These are phyloP conservation scores for Rutstroemia sp. DNA, from an alignment of 2,329 filamentous ascomycete genomes.

Conservation along the genomic window DNA sequence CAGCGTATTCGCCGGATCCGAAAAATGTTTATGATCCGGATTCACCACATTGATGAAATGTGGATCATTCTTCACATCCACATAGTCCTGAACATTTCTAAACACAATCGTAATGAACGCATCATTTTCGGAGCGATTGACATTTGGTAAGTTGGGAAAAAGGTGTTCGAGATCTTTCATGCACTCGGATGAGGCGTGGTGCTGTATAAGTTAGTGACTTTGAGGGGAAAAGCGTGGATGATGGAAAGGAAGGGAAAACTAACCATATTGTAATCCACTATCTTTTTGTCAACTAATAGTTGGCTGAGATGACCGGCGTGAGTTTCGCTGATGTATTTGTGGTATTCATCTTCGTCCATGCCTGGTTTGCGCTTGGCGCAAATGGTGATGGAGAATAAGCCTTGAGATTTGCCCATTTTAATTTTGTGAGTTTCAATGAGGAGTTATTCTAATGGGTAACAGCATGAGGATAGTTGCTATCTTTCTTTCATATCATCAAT, in stretches of 20 bases:
- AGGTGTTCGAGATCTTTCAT: neutral
- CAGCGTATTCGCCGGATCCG: neutral
- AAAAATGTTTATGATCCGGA: neutral
- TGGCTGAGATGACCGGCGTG: neutral
- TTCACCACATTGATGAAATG: neutral
- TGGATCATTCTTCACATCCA: neutral
- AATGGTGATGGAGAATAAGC: neutral
- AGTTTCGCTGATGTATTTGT: neutral
- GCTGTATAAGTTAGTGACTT: neutral
- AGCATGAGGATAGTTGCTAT: no score
- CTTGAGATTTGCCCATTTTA: neutral
- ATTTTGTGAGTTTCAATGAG: no score
- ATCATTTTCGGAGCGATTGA: neutral
- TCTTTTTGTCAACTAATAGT: neutral
- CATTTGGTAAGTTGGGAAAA: neutral
- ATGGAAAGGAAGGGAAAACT: neutral
- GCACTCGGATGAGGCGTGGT: neutral
- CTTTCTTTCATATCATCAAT: no score
- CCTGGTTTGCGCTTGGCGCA: neutral
- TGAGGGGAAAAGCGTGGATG: neutral
- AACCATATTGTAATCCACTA: neutral
- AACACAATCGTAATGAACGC: neutral
- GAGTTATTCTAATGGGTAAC: no score
- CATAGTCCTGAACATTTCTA: neutral
- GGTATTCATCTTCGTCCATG: neutral